Percentiles rank a stretch among this genome's conserved stretches.
Conservation (phyloP, 768 basidiomycete genomes). For the Suillus discolor region DNA sequence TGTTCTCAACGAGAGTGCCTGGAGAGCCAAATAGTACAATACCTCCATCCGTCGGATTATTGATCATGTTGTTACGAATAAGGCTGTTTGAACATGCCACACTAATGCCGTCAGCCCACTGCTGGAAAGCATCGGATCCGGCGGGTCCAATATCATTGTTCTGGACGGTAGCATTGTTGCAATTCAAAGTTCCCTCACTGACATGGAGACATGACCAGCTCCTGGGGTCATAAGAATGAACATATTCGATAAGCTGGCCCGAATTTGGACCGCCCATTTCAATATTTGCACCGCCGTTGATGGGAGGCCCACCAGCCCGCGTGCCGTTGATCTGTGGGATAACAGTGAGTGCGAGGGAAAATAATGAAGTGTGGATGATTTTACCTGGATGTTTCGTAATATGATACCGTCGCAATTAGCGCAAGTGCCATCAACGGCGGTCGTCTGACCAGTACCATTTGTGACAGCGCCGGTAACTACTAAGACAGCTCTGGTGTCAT, state of each 20-base stretch:
- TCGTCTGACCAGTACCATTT: slow-evolving; percentile 63
- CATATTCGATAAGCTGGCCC: slow-evolving; percentile 75
- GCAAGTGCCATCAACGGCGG: slow-evolving; percentile 72
- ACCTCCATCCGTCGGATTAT: slow-evolving; percentile 77
- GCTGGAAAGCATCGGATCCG: slow-evolving; percentile 60
- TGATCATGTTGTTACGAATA: slow-evolving; percentile 69
- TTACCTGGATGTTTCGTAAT: slow-evolving; percentile 74
- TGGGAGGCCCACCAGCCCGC: slow-evolving; percentile 54
- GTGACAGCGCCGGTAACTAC: slow-evolving; percentile 65
- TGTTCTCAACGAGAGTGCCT: slow-evolving; percentile 72
- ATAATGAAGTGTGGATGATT: slow-evolving; percentile 1
- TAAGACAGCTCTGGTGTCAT: slow-evolving; percentile 65
- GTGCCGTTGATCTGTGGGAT: slow-evolving; percentile 69
- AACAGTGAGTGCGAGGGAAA: slow-evolving; percentile 3
- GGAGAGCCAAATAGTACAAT: slow-evolving; percentile 80
- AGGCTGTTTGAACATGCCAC: slow-evolving; percentile 64
- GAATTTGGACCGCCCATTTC: slow-evolving; percentile 82
- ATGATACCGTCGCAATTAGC: slow-evolving; percentile 56
- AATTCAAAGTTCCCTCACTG: slow-evolving; percentile 65
- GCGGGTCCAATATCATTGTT: slow-evolving; percentile 87
- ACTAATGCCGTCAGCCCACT: slow-evolving; percentile 87
- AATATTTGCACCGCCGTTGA: slow-evolving; percentile 72
- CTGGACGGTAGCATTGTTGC: slow-evolving; percentile 65
- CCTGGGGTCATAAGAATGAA: slow-evolving; percentile 74
- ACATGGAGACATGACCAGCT: slow-evolving; percentile 86